These are phyloP conservation scores for Clonostachys sp. DNA, from an alignment of 2,329 filamentous ascomycete species.

Conservation along the genomic window DNA sequence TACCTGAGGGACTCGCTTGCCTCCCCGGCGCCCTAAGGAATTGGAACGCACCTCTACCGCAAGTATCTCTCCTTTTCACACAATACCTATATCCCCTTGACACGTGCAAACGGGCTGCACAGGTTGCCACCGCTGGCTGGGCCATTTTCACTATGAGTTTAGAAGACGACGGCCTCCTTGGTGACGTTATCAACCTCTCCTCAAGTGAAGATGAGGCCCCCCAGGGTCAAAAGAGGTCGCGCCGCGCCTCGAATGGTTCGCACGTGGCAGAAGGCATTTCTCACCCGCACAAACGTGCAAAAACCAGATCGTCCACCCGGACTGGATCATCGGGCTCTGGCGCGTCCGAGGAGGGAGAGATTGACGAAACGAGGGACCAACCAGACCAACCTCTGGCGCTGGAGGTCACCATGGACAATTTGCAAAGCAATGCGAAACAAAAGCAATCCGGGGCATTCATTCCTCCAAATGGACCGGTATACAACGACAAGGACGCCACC, in stretches of 20 bases:
- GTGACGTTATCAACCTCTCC: conserved; percentile 13
- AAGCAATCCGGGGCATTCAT: conserved; percentile 7
- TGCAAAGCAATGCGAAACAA: too few species aligned
- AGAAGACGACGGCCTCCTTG: conserved; percentile 4
- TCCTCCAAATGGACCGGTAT: conserved; percentile 11
- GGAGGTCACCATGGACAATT: too few species aligned
- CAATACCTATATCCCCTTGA: neutral
- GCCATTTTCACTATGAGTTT: conserved; percentile 6
- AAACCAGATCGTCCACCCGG: neutral
- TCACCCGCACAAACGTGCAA: conserved; percentile 11
- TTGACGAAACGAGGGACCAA: conserved; percentile 11
- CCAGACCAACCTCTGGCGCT: too few species aligned
- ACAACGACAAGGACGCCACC: conserved; percentile 7
- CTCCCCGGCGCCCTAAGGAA: neutral
- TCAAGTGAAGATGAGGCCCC: conserved; percentile 12
- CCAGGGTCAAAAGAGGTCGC: conserved; percentile 16
- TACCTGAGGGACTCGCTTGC: neutral
- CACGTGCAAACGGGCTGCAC: too few species aligned
- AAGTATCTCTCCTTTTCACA: too few species aligned
- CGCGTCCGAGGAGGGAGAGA: conserved; percentile 24
- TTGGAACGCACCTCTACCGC: neutral
- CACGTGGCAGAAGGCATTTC: conserved; percentile 1
- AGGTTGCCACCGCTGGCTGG: too few species aligned
- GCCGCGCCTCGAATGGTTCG: conserved; percentile 11
- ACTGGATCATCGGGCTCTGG: neutral